phyloP scores from a whole-genome alignment of 2,329 filamentous ascomycete species.

The Diplodia sapinea region DNA sequence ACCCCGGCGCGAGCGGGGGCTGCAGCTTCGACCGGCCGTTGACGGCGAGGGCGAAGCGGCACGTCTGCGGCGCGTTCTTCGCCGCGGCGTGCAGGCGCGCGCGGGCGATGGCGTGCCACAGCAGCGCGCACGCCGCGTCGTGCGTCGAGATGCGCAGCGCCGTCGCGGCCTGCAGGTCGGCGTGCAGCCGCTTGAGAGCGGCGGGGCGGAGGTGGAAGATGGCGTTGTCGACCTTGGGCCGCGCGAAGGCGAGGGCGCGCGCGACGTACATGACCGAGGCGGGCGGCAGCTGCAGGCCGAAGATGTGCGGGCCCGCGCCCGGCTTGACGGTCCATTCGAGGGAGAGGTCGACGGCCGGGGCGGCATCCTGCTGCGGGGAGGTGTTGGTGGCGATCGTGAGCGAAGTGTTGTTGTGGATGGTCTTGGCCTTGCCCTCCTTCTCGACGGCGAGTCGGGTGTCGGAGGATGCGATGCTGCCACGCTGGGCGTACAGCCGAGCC shows the following conservation, averaged over 20 bases:
- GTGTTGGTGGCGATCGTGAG: background rate
- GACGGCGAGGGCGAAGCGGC: conserved; percentile 5
- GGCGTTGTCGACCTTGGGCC: conserved; percentile 7
- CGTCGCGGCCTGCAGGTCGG: background rate
- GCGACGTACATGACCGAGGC: conserved; percentile 14
- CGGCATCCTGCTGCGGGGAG: background rate
- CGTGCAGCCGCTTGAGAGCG: background rate
- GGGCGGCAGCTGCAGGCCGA: conserved; percentile 10
- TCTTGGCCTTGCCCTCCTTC: background rate
- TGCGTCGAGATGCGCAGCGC: conserved; percentile 4
- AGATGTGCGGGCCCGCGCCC: conserved; percentile 9
- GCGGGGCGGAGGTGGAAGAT: conserved; percentile 12
- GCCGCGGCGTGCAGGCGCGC: background rate
- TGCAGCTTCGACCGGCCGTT: conserved; percentile 11
- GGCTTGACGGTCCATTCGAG: conserved; percentile 15
- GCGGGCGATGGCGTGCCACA: conserved; percentile 3
- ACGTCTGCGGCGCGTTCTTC: background rate
- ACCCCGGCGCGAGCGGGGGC: background rate
- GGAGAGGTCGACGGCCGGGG: background rate
- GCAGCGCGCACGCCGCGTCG: conserved; percentile 14
- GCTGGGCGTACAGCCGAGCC: background rate
- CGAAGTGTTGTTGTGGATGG: conserved; percentile 11
- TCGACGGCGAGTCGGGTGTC: background rate
- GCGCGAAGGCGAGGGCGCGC: conserved; percentile 6
- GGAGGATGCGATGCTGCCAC: background rate